Conservation (phyloP, 352 stramenopile species). For the Globisporangium heterothallicum region DNA sequence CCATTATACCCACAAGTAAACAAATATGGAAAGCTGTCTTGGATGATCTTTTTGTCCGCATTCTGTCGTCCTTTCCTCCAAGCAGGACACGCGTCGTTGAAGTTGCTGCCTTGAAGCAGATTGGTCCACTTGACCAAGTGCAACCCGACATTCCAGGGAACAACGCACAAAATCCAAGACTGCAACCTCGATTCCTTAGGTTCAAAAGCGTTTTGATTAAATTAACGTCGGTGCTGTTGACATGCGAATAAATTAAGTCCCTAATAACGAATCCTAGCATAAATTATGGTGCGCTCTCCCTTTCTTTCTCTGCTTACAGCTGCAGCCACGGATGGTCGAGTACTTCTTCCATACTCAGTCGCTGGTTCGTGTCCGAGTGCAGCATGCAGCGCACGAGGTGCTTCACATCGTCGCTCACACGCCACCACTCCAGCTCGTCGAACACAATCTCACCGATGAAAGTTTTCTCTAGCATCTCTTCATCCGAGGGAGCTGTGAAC, state of each 20-base stretch:
- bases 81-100: no score
- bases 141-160: no score
- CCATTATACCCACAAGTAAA: no score
- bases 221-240: no score
- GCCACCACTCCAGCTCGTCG: conserved; percentile 47
- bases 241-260: neutral
- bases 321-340: conserved; percentile 54
- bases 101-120: no score
- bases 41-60: no score
- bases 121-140: no score
- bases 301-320: conserved; percentile 6
- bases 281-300: neutral
- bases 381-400: conserved; percentile 62
- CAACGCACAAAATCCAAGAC: no score
- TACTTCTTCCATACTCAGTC: conserved; percentile 64
- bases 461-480: conserved; percentile 53
- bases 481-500: conserved; percentile 54
- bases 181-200: no score
- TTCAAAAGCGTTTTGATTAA: no score
- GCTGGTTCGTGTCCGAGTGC: conserved; percentile 28
- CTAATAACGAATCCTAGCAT: neutral
- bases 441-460: conserved; percentile 46
- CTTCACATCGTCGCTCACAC: conserved; percentile 43
- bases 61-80: no score
- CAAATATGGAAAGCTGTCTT: no score